Conservation (phyloP, 208 protist species). For the Porcisia deanei region DNA sequence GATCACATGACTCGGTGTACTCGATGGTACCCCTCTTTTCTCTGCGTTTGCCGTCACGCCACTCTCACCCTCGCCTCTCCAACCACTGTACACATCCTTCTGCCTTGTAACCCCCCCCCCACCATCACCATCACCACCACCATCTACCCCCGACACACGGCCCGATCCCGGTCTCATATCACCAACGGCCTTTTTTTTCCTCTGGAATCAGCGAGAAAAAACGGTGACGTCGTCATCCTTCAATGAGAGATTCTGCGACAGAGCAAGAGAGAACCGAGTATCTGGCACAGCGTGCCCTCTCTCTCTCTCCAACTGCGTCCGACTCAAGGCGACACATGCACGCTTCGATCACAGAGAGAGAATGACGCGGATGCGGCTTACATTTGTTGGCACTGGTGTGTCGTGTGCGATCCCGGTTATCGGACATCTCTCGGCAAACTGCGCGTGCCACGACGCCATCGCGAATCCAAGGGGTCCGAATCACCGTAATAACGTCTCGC, state of each 20-base stretch:
- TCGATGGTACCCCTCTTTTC: neutral
- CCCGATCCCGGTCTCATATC: too few relatives aligned
- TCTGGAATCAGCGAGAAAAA: too few relatives aligned
- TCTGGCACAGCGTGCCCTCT: neutral
- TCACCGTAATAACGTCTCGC: slow-evolving; percentile 73
- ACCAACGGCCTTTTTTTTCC: too few relatives aligned
- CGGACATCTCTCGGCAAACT: slow-evolving; percentile 65
- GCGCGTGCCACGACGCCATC: slow-evolving; percentile 78
- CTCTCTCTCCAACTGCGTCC: neutral
- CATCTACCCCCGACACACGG: too few relatives aligned
- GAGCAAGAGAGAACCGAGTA: neutral
- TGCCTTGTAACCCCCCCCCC: too few relatives aligned
- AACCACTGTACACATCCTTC: neutral
- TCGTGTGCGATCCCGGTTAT: slow-evolving; percentile 84
- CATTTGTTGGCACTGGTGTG: slow-evolving; percentile 80
- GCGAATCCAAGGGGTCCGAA: slow-evolving; percentile 58
- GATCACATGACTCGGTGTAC: neutral
- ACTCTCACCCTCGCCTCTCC: neutral
- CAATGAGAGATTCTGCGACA: too few relatives aligned
- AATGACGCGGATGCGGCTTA: slow-evolving; percentile 21
- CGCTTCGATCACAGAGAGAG: neutral
- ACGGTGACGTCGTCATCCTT: too few relatives aligned
- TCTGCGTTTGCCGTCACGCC: neutral
- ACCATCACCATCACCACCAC: too few relatives aligned
- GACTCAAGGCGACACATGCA: neutral